A percentile compares a stretch with the other conserved stretches of the same genome.
These are phyloP conservation scores for Gentiana macrophylla DNA, from an alignment of 257 asterid species.

Conservation along the genomic window DNA sequence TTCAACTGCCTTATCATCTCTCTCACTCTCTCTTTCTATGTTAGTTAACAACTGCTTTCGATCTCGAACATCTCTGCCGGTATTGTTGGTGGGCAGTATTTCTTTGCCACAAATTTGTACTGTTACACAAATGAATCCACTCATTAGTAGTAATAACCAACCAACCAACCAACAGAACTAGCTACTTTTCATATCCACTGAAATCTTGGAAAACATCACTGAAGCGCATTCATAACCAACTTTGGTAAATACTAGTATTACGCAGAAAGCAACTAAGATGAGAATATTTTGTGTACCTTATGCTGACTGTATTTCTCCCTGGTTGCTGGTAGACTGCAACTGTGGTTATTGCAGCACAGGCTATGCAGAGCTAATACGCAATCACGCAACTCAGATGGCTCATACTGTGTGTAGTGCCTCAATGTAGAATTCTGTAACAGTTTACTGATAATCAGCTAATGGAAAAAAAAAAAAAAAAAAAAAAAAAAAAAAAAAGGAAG, in stretches of 20 bases:
- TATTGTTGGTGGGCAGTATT: slow-evolving; percentile 67
- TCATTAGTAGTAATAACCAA: too few relatives aligned
- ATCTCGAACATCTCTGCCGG: slow-evolving; percentile 69
- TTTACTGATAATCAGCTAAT: too few relatives aligned
- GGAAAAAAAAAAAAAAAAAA: too few relatives aligned
- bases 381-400: slow-evolving; percentile 34
- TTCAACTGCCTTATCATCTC: too few relatives aligned
- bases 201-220: too few relatives aligned
- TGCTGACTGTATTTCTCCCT: slow-evolving; percentile 95
- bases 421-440: slow-evolving; percentile 43
- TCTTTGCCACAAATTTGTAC: slow-evolving; percentile 99
- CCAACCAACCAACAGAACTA: too few relatives aligned
- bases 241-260: too few relatives aligned
- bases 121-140: slow-evolving; percentile 20
- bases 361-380: slow-evolving; percentile 36
- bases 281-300: slow-evolving; percentile 36
- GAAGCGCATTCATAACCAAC: too few relatives aligned
- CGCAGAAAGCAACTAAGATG: neutral
- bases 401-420: slow-evolving; percentile 32
- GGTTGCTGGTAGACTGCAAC: slow-evolving; percentile 66
- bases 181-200: too few relatives aligned
- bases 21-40: too few relatives aligned
- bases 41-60: slow-evolving; percentile 21
- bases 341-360: slow-evolving; percentile 20
- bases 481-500: too few relatives aligned